Percentiles rank a stretch among this genome's conserved stretches.
phyloP scores from a whole-genome alignment of 192 early-diverging fungal species.

The Gonapodya prolifera region DNA sequence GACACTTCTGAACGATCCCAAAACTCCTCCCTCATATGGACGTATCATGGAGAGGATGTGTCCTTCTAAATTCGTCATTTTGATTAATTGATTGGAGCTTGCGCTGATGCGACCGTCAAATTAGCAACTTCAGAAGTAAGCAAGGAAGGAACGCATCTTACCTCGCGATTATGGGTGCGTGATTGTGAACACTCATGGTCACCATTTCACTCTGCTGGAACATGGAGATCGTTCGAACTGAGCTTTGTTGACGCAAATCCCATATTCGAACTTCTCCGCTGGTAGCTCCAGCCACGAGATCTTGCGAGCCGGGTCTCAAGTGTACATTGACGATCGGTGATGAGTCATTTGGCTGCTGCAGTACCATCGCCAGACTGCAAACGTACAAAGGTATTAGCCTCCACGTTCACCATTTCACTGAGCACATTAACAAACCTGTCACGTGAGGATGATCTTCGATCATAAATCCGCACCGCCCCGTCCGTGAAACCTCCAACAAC shows the following conservation, averaged over 20 bases:
- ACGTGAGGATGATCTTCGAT: slow-evolving; percentile 36
- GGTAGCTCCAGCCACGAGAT: slow-evolving; percentile 52
- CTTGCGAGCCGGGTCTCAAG: slow-evolving; percentile 18
- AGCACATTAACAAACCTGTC: slow-evolving; percentile 27
- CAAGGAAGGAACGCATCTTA: slow-evolving; percentile 12
- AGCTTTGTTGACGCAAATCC: slow-evolving; percentile 38
- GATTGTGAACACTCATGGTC: slow-evolving; percentile 44
- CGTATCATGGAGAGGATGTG: not conserved
- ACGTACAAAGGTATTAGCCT: not conserved
- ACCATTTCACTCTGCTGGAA: slow-evolving; percentile 28
- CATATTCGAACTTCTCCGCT: slow-evolving; percentile 46
- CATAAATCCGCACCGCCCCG: slow-evolving; percentile 57
- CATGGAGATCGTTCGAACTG: slow-evolving; percentile 27
- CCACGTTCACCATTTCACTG: not conserved
- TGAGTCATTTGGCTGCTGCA: slow-evolving; percentile 52
- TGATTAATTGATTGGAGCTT: not conserved
- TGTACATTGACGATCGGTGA: slow-evolving; percentile 33
- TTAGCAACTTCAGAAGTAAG: not conserved
- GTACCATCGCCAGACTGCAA: slow-evolving; percentile 34
- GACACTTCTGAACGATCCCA: not conserved
- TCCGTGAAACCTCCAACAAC: slow-evolving; percentile 63
- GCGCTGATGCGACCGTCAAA: not conserved
- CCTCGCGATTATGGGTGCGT: slow-evolving; percentile 44
- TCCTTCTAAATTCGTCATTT: not conserved
- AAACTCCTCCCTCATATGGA: not conserved